phyloP scores from a whole-genome alignment of 1,284 basidiomycete genomes.

The Ceratobasidium theobromae region DNA sequence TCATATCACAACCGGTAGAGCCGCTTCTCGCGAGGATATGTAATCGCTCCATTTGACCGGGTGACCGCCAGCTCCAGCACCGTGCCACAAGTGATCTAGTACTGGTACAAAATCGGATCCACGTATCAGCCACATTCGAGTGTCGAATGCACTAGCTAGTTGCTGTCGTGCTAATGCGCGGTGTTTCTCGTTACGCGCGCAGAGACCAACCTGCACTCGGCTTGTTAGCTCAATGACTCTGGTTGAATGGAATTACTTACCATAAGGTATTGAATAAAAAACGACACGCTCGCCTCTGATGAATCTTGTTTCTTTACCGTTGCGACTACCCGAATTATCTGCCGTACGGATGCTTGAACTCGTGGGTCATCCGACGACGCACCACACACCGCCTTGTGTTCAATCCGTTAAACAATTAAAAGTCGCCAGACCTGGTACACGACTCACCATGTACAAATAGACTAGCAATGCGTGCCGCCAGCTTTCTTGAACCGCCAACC shows the following conservation, averaged over 20 bases:
- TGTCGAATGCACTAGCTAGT: background rate
- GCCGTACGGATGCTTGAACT: background rate
- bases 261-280: conserved; percentile 27
- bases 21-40: background rate
- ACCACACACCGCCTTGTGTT: background rate
- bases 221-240: background rate
- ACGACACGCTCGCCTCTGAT: background rate
- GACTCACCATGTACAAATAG: background rate
- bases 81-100: conserved; percentile 4
- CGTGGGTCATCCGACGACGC: background rate
- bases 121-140: background rate
- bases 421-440: background rate
- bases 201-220: background rate
- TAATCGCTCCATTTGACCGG: background rate
- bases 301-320: background rate
- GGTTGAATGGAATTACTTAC: background rate
- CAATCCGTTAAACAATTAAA: background rate
- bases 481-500: background rate
- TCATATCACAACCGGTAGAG: background rate
- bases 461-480: background rate
- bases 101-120: background rate
- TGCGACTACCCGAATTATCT: conserved; percentile 2
- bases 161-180: background rate
- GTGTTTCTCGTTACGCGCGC: conserved; percentile 4
- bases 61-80: background rate